phyloP scores from a whole-genome alignment of 768 basidiomycete species.

The Psilocybe subaeruginosa region DNA sequence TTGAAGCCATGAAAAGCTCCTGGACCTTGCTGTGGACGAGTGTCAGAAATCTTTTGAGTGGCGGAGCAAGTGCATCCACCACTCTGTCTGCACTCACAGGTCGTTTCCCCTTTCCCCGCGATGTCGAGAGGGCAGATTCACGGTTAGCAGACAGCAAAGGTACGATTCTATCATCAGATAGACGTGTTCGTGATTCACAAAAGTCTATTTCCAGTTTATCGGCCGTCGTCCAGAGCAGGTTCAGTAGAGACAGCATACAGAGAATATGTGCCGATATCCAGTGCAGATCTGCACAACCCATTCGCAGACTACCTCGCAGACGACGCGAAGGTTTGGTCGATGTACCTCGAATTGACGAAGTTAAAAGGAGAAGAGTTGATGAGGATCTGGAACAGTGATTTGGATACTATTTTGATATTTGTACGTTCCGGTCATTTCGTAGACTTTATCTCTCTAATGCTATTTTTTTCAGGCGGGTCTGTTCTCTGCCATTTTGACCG shows the following conservation, averaged over 20 bases:
- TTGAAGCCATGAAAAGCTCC: too few relatives aligned
- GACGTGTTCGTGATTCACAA: too few relatives aligned
- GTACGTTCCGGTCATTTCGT: background rate
- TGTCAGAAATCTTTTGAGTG: too few relatives aligned
- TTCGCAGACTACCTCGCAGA: constrained; percentile 18
- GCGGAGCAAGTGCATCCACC: background rate
- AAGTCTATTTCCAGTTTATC: background rate
- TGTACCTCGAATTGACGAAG: constrained; percentile 17
- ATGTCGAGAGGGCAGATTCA: constrained; percentile 4
- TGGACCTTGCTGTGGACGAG: too few relatives aligned
- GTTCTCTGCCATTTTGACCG: constrained; percentile 25
- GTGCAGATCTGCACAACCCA: constrained; percentile 8
- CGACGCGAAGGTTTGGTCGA: constrained; percentile 20
- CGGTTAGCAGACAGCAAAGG: background rate
- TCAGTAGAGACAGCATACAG: background rate
- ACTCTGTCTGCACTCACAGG: background rate
- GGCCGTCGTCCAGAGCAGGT: constrained; percentile 1
- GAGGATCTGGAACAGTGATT: constrained; percentile 19
- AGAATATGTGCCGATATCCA: constrained; percentile 3
- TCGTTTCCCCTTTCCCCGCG: constrained; percentile 11
- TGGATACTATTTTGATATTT: constrained; percentile 20
- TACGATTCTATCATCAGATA: background rate
- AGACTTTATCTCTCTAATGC: background rate
- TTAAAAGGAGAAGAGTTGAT: constrained; percentile 18
- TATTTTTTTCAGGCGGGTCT: constrained; percentile 21